phyloP scores from a whole-genome alignment of 169 alveolate genomes.

The Cryptosporidium parvum region DNA sequence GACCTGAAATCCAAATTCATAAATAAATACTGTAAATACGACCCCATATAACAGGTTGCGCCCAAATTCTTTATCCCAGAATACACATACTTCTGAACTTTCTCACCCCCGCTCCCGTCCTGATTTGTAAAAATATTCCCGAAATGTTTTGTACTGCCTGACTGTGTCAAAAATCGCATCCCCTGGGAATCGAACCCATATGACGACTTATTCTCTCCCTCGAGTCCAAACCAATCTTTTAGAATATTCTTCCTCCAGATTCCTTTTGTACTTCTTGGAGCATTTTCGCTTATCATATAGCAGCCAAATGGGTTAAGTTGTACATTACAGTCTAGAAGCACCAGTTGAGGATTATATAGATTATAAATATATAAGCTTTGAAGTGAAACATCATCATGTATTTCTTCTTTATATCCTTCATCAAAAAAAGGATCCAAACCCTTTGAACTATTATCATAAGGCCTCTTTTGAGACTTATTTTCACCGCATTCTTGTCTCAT shows the following conservation, averaged over 20 bases:
- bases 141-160: not conserved
- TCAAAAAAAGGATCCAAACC: not conserved
- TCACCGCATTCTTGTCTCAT: constrained; percentile 5
- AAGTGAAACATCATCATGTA: constrained; percentile 1
- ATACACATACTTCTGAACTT: constrained; percentile 35
- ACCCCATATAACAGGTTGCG: constrained; percentile 75
- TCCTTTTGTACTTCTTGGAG: constrained; percentile 69
- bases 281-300: constrained; percentile 46
- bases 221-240: constrained; percentile 60
- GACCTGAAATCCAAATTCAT: constrained; percentile 75
- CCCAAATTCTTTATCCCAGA: constrained; percentile 71
- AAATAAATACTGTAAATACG: constrained; percentile 71
- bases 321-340: constrained; percentile 42
- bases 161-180: not conserved
- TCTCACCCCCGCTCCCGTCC: not conserved
- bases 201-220: not conserved
- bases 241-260: constrained; percentile 54
- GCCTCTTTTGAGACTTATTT: constrained; percentile 1
- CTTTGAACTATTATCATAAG: not conserved
- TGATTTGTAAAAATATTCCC: not conserved
- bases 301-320: constrained; percentile 66
- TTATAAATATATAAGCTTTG: constrained; percentile 44
- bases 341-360: constrained; percentile 52
- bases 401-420: not conserved
- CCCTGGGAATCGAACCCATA: constrained; percentile 31